Conservation (phyloP, 2,329 filamentous ascomycete species). For the Colletotrichum sojae region DNA sequence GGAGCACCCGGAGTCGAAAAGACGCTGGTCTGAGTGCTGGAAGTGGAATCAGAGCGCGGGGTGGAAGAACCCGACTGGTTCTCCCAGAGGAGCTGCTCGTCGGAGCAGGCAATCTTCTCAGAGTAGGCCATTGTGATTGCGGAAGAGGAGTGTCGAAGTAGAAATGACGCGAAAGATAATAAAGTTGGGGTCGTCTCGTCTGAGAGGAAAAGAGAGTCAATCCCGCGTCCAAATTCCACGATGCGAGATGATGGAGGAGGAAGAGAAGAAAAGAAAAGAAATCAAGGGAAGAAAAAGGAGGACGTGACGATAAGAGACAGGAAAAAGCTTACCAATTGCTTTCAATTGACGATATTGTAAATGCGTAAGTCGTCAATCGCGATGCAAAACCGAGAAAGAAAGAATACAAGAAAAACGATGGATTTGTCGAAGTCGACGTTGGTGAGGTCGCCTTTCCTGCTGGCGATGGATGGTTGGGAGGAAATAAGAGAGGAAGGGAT, state of each 20-base stretch:
- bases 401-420: neutral
- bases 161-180: neutral
- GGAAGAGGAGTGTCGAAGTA: neutral
- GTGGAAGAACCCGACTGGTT: slow-evolving; percentile 14
- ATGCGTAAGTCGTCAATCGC: neutral
- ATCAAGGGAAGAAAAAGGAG: neutral
- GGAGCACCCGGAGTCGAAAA: slow-evolving; percentile 4
- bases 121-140: slow-evolving; percentile 16
- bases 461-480: slow-evolving; percentile 4
- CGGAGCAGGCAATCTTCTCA: neutral
- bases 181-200: neutral
- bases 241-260: neutral
- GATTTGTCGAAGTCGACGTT: neutral
- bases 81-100: slow-evolving; percentile 9
- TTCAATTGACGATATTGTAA: neutral
- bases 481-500: neutral
- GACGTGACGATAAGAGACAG: too few species aligned
- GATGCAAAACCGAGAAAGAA: neutral
- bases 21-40: neutral
- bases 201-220: neutral
- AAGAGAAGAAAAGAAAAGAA: too few species aligned
- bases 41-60: slow-evolving; percentile 7
- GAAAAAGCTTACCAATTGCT: slow-evolving; percentile 5
- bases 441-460: neutral
- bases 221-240: neutral